A percentile compares a stretch with the other conserved stretches of the same genome.
Conservation (phyloP, 768 basidiomycete genomes). For the Auriscalpium microsporum region DNA sequence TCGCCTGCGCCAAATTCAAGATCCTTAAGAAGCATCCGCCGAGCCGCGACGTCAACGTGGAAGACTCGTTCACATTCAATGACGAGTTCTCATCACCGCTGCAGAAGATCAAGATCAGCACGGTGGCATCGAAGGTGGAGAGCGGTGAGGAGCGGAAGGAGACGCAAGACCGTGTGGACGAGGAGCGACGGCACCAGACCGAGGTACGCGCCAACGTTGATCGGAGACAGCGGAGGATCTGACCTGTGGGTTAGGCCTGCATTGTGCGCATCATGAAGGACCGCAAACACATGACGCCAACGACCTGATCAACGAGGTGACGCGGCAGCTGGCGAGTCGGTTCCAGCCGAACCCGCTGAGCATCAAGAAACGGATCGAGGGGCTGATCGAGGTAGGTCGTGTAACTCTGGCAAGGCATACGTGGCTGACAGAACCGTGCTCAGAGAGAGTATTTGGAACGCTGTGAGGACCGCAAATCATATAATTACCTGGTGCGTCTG, state of each 20-base stretch:
- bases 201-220: constrained; percentile 48
- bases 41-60: constrained; percentile 66
- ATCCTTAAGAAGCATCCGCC: constrained; percentile 87
- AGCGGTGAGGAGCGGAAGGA: constrained; percentile 80
- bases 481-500: constrained; percentile 59
- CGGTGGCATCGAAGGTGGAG: constrained; percentile 83
- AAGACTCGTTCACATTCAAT: constrained; percentile 90
- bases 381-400: constrained; percentile 74
- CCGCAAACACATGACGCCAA: constrained; percentile 78
- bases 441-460: constrained; percentile 94
- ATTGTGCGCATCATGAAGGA: constrained; percentile 98
- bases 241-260: constrained; percentile 59
- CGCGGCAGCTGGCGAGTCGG: constrained; percentile 71
- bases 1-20: constrained; percentile 93
- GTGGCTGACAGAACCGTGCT: neutral
- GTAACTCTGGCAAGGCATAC: neutral
- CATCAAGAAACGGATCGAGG: constrained; percentile 93
- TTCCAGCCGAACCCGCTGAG: constrained; percentile 80
- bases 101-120: constrained; percentile 89
- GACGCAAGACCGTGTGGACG: constrained; percentile 83
- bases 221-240: constrained; percentile 1
- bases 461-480: constrained; percentile 79
- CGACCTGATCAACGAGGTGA: constrained; percentile 86
- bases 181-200: constrained; percentile 81
- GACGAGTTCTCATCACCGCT: constrained; percentile 67